Base-by-base conservation (phyloP, 108 stramenopile species). In the Hondaea fermentalgiana region DNA sequence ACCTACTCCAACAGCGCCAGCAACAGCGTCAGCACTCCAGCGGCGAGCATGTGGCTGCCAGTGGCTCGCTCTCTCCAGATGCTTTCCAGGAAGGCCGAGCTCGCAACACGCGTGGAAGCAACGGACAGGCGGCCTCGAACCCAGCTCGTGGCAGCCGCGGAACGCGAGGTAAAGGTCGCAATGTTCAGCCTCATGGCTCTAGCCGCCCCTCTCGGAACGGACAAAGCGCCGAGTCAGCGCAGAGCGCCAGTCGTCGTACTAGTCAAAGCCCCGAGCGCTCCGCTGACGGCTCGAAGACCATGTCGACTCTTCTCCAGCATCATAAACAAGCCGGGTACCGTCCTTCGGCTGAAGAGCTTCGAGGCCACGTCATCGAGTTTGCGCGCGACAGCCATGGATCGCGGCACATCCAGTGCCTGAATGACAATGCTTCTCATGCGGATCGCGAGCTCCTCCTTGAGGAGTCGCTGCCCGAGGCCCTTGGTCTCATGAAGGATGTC, bases 401-500 rank as follows among this genome's bases (percentile, higher is more conserved):
- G n/a, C 76, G 76, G 43, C 76, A 53, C 25, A 83, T 83, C 76
- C 76, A 83, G 76, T 83, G 12, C 76, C 51, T 83, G 0, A 83
- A 53, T 12, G 76, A 83, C n/a, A 83, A 53, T 28, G 76, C 51
- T 45, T 6, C 76, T 3, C n/a, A 23, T 28, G 76, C 44, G 16
- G 76, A 83, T 0, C 45, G 51, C n/a, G 49, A 83, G 49, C 12
- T 83, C n/a, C 51, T 83, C 4, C n/a, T 83, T 3, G 19, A 83
- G 51, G 76, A 83, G n/a, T 43, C 76, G 19, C 45, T 53, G 19
- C 49, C 8, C 49, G 76, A 83, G 19, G 19, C 25, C 17, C 76
- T 53, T 2, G 16, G 6, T 12, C 76, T 83, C 49, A 83, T 83
- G 76, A 83, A 47, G 51, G 76, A 83, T 23, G 51, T 53, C 23